Base-by-base conservation (phyloP, 768 basidiomycete species). In the Mycena galopus region DNA sequence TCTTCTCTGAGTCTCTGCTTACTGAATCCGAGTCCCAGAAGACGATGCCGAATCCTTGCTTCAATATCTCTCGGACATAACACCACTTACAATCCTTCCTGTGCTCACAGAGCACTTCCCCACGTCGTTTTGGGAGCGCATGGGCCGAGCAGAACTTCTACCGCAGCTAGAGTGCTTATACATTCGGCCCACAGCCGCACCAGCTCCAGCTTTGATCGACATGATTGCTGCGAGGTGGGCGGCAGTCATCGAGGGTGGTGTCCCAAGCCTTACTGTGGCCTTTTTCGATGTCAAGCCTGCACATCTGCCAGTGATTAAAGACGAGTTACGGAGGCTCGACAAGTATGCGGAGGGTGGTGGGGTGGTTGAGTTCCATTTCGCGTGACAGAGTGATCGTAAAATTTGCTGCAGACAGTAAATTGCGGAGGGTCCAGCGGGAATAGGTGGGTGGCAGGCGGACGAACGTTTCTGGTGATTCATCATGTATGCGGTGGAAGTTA, bases 151-250 rank as follows among this genome's bases (percentile, higher is more conserved):
- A 2, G 70, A 71, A 14, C 35, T 66, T 10, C 23, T 65, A 10
- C 58, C 70, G 16, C 30, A 56, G 19, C 58, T 71, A n/a, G 39
- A 39, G 37, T 10, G 30, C 6, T 39, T 71, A 4, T 17, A 47
- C 19, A 35, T 71, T 11, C 70, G 50, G 14, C 70, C 59, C 27
- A 71, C 70, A 27, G 58, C 64, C 1, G 17, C 19, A 21, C 50
- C 60, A 37, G 59, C 53, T 7, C 53, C 64, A 14, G 30, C 33
- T 10, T 14, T 71, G 19, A 59, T 71, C 4, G 59, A 71, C 17
- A 66, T 66, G 58, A 66, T 71, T 47, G 70, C 19, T 10, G 33
- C 70, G 27, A 23, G 70, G 27, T 71, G 70, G 70, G 59, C 44
- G 29, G 65, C 64, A 1, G 42, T 37, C 11, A 37, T 27, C 1